phyloP scores from a whole-genome alignment of 768 basidiomycete genomes.

The Pleurotus platypus region DNA sequence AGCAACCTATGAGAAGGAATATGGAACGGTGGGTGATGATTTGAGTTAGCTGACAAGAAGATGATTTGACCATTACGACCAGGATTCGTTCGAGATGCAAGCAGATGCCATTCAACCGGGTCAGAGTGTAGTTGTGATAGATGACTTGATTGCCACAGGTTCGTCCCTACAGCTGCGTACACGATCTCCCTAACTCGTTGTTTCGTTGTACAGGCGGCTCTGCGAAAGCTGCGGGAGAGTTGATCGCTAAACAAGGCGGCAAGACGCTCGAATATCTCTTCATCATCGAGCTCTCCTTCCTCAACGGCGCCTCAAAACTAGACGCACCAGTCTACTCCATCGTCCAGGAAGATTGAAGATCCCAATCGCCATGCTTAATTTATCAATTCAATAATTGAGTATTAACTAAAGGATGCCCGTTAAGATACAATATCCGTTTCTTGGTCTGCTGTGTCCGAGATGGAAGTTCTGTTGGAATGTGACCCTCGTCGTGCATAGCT shows the following conservation, averaged over 20 bases:
- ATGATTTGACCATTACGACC: background rate
- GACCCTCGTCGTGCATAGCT: conserved; percentile 17
- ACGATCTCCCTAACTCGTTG: background rate
- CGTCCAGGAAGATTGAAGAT: conserved; percentile 68
- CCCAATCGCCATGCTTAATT: conserved; percentile 8
- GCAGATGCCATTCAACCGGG: conserved; percentile 77
- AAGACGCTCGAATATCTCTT: conserved; percentile 92
- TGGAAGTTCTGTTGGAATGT: conserved; percentile 18
- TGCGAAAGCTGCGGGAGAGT: conserved; percentile 87
- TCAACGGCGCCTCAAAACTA: conserved; percentile 74
- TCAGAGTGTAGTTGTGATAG: conserved; percentile 82
- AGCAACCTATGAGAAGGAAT: conserved; percentile 87
- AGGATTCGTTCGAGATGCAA: conserved; percentile 98
- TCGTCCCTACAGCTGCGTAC: conserved; percentile 14
- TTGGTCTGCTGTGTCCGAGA: conserved; percentile 20
- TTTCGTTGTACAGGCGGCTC: conserved; percentile 66
- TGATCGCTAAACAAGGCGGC: conserved; percentile 79
- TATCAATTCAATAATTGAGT: conserved; percentile 62
- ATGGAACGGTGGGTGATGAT: conserved; percentile 64
- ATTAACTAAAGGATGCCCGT: conserved; percentile 73
- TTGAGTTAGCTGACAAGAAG: background rate
- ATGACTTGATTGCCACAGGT: conserved; percentile 97
- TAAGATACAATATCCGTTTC: conserved; percentile 65
- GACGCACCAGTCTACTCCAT: conserved; percentile 89
- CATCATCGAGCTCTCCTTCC: conserved; percentile 78